A percentile compares a stretch with the other conserved stretches of the same genome.
These are phyloP conservation scores for Penicillium egyptiacum DNA, from an alignment of 495 filamentous ascomycete species.

Conservation along the genomic window DNA sequence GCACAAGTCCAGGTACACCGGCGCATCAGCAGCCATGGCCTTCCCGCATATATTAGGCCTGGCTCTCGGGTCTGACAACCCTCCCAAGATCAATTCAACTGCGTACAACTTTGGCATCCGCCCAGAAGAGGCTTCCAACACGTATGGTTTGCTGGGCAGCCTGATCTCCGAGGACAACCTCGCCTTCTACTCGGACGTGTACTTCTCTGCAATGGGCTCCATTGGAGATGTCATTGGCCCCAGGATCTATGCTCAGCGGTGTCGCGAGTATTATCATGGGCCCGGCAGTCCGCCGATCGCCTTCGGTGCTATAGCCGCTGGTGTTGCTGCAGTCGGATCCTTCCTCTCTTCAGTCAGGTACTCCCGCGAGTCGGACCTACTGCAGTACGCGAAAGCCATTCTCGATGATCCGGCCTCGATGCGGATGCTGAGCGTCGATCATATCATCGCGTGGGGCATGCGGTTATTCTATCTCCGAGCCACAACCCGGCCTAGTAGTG, in stretches of 20 bases:
- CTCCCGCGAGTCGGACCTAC: slow-evolving; percentile 30
- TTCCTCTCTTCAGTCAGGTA: slow-evolving; percentile 31
- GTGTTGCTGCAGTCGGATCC: slow-evolving; percentile 31
- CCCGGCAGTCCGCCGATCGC: slow-evolving; percentile 21
- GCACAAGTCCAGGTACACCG: slow-evolving; percentile 33
- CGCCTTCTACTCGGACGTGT: slow-evolving; percentile 20
- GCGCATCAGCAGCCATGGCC: slow-evolving; percentile 35
- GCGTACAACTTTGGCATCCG: slow-evolving; percentile 38
- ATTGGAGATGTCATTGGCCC: slow-evolving; percentile 30
- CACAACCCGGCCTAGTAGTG: slow-evolving; percentile 35
- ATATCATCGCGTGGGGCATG: slow-evolving; percentile 38
- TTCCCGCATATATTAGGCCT: slow-evolving; percentile 35
- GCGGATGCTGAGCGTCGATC: slow-evolving; percentile 32
- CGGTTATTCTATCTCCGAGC: slow-evolving; percentile 37
- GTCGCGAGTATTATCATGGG: slow-evolving; percentile 29
- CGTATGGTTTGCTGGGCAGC: slow-evolving; percentile 23
- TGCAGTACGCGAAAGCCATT: slow-evolving; percentile 35
- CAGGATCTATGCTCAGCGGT: slow-evolving; percentile 32
- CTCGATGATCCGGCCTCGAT: slow-evolving; percentile 36
- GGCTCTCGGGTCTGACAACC: slow-evolving; percentile 31
- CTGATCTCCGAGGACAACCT: slow-evolving; percentile 34
- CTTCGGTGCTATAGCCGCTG: slow-evolving; percentile 33
- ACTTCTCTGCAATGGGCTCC: slow-evolving; percentile 27
- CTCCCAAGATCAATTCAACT: slow-evolving; percentile 29
- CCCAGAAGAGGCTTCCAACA: slow-evolving; percentile 30